phyloP scores from a whole-genome alignment of 1,284 basidiomycete species.

The Hypsizygus ulmarius region DNA sequence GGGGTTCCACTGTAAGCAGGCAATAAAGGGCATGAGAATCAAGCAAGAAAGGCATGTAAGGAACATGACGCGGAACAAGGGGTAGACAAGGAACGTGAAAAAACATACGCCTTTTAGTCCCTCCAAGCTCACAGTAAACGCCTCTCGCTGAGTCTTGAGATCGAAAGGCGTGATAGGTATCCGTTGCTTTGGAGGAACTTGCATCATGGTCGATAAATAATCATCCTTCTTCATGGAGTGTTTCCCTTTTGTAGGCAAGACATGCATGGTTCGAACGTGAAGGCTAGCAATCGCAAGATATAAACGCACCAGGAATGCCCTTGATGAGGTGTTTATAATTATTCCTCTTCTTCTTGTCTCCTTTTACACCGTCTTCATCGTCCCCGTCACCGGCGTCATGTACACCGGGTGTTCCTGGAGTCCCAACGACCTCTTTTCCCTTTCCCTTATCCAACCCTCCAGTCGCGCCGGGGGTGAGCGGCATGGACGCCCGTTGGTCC shows the following conservation, averaged over 20 bases:
- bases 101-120: slow-evolving; percentile 72
- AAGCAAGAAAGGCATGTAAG: slow-evolving; percentile 10
- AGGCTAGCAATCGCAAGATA: slow-evolving; percentile 6
- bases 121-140: slow-evolving; percentile 69
- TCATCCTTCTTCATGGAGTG: slow-evolving; percentile 82
- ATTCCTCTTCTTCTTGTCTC: slow-evolving; percentile 77
- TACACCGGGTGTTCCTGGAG: slow-evolving; percentile 37
- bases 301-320: slow-evolving; percentile 62
- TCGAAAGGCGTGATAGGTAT: slow-evolving; percentile 66
- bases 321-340: slow-evolving; percentile 76
- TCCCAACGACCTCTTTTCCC: slow-evolving; percentile 49
- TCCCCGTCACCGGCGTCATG: slow-evolving; percentile 43
- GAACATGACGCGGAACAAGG: slow-evolving; percentile 14
- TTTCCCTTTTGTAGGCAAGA: slow-evolving; percentile 47
- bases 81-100: slow-evolving; percentile 15
- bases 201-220: slow-evolving; percentile 62
- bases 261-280: slow-evolving; percentile 7
- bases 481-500: slow-evolving; percentile 22
- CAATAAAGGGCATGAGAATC: slow-evolving; percentile 10
- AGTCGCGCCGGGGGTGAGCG: slow-evolving; percentile 21
- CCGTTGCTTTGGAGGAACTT: slow-evolving; percentile 69
- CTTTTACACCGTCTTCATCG: slow-evolving; percentile 58
- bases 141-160: slow-evolving; percentile 61
- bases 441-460: slow-evolving; percentile 55
- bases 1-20: slow-evolving; percentile 60